Evolutionary conservation across 2,329 filamentous ascomycete genomes (phyloP), one percentile per base, ranked within the genome.

Genomic region (Aureobasidium sp.): DNA sequence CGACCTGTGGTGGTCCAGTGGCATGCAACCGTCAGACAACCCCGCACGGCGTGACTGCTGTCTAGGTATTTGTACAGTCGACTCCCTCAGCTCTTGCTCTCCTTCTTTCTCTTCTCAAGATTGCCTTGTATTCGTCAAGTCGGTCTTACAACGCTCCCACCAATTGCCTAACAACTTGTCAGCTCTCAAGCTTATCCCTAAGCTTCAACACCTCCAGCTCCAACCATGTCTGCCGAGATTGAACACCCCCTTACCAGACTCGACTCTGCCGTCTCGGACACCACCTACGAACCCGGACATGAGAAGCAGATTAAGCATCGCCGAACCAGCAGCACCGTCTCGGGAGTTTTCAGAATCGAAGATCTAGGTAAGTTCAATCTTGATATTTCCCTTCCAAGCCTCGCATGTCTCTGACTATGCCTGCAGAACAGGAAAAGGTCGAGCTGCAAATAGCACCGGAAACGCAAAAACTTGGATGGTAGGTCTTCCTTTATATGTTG

Each of bases 391-490:
- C 35, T n/a, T 17, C 31, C n/a, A n/a, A 25, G 29, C 13, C n/a
- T 49, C n/a, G 17, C 38, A 43, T 57, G 51, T 53, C 9, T 38
- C 53, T 43, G 45, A 45, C 40, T 29, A 23, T 10, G 10, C 6
- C 33, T 57, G 65, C 73, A 95, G 90, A 92, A 76, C 84, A 85
- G 71, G 84, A 90, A 70, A 82, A 82, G 60, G 86, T 84, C 67
- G 82, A 88, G 64, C 79, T 95, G 61, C 72, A 85, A 69, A 86
- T 95, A 68, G 85, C 89, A 38, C 80, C 84, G 62, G 90, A 95
- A 77, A 95, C 90, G 60, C 90, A 95, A 74, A 87, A 86, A 77
- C 87, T 91, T 62, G 90, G 89, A 75, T 95, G 90, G 90, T 95
- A 83, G 74, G 87, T 51, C 11, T 33, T 11, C n/a, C 42, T 21